These are phyloP conservation scores for Parascedosporium putredinis DNA, from an alignment of 2,329 filamentous ascomycete genomes.

Conservation along the genomic window DNA sequence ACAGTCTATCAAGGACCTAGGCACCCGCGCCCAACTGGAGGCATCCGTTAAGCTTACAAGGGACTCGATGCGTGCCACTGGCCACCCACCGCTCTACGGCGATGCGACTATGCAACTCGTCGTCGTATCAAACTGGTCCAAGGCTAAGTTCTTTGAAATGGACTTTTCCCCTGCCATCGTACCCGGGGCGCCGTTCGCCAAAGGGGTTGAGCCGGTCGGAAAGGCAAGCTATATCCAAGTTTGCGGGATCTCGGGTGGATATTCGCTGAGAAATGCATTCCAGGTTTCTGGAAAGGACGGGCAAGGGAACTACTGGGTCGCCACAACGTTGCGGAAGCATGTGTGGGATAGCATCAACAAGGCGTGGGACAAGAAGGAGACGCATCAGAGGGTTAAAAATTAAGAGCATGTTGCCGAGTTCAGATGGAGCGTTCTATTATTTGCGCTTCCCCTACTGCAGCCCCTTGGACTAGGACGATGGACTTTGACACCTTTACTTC, in stretches of 20 bases:
- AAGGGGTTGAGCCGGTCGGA: not conserved
- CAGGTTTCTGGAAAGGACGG: conserved; percentile 18
- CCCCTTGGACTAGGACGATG: too few relatives aligned
- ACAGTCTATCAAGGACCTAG: conserved; percentile 22
- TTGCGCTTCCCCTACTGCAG: too few relatives aligned
- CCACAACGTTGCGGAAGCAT: conserved; percentile 13
- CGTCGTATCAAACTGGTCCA: conserved; percentile 27
- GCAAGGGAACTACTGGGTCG: conserved; percentile 19
- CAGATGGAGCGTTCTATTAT: too few relatives aligned
- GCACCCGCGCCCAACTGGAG: conserved; percentile 22
- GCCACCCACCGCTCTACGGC: conserved; percentile 19
- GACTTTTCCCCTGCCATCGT: conserved; percentile 26
- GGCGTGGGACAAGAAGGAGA: too few relatives aligned
- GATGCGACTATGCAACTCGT: conserved; percentile 22
- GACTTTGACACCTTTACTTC: too few relatives aligned
- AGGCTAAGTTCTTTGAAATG: conserved; percentile 22
- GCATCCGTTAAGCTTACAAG: conserved; percentile 17
- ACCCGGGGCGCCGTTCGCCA: not conserved
- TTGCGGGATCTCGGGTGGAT: conserved; percentile 7
- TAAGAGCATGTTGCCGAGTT: too few relatives aligned
- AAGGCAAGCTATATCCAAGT: conserved; percentile 14
- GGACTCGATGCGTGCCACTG: conserved; percentile 11
- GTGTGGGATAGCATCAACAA: conserved; percentile 20
- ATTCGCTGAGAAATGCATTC: conserved; percentile 10
- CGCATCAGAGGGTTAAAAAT: too few relatives aligned